Conservation (phyloP, 78 protist species). For the Emiliania huxleyi region DNA sequence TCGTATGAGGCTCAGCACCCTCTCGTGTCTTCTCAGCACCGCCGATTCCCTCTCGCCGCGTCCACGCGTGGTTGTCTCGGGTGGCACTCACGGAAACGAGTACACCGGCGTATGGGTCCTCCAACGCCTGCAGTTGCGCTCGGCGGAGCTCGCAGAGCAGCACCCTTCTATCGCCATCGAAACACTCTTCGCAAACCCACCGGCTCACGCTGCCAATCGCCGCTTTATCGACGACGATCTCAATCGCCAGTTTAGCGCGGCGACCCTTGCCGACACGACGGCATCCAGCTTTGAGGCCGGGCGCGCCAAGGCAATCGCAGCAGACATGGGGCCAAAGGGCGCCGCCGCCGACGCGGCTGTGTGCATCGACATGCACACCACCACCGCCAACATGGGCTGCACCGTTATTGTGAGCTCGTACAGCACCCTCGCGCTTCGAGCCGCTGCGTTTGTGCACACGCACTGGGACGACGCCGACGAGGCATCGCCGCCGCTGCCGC, state of each 20-base stretch:
- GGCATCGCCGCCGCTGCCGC: background rate
- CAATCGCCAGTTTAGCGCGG: background rate
- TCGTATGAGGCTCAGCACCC: no score
- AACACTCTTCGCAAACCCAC: background rate
- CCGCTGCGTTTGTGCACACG: background rate
- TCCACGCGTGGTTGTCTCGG: background rate
- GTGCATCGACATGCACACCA: background rate
- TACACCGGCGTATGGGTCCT: background rate
- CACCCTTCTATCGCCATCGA: background rate
- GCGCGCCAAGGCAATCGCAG: background rate
- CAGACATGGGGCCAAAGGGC: background rate
- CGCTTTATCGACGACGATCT: background rate
- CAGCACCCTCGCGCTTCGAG: background rate
- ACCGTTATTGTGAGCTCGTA: background rate
- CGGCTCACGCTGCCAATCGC: background rate
- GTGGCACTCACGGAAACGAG: conserved; percentile 8
- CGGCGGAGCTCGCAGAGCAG: background rate
- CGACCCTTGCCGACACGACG: background rate
- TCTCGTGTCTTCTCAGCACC: no score
- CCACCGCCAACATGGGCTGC: conserved; percentile 18
- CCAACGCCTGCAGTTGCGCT: no score
- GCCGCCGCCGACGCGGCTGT: background rate
- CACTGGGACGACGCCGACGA: background rate
- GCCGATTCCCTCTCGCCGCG: no score
- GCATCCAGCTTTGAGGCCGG: background rate